Evolutionary conservation across 352 stramenopile species (phyloP).

Genomic region (Pythium apleroticum): DNA sequence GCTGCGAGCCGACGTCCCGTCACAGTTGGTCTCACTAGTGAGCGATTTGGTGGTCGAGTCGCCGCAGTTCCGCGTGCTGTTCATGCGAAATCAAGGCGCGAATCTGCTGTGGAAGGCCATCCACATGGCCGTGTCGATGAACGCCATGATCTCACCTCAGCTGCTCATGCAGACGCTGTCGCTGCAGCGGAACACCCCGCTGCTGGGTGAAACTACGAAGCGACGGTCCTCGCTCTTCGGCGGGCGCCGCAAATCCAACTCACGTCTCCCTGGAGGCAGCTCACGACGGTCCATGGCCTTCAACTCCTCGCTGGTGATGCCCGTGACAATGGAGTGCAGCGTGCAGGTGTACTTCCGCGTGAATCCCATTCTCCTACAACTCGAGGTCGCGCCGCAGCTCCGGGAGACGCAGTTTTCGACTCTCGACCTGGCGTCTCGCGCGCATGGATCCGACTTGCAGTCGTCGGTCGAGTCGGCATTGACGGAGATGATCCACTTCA

Average conservation of each 20-base stretch:
- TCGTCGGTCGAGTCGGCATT: not conserved
- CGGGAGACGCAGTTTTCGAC: slow-evolving; percentile 25
- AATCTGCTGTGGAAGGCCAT: slow-evolving; percentile 51
- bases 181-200: slow-evolving; percentile 3
- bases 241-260: slow-evolving; percentile 27
- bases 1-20: slow-evolving; percentile 35
- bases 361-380: slow-evolving; percentile 32
- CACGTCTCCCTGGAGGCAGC: not conserved
- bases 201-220: slow-evolving; percentile 15
- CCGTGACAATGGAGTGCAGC: slow-evolving; percentile 20
- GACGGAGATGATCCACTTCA: slow-evolving; percentile 38
- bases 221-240: slow-evolving; percentile 39
- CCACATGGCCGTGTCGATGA: slow-evolving; percentile 26
- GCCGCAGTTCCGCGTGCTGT: slow-evolving; percentile 40
- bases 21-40: slow-evolving; percentile 40
- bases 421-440: slow-evolving; percentile 4
- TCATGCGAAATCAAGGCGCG: slow-evolving; percentile 44
- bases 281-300: slow-evolving; percentile 32
- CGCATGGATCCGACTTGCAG: not conserved
- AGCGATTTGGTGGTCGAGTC: slow-evolving; percentile 38
- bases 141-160: slow-evolving; percentile 4
- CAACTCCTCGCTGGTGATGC: slow-evolving; percentile 32
- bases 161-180: slow-evolving; percentile 7
- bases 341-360: slow-evolving; percentile 36
- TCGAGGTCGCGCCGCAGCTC: slow-evolving; percentile 30